Conservation (phyloP, 768 basidiomycete species). For the Psilocybe cyanescens region DNA sequence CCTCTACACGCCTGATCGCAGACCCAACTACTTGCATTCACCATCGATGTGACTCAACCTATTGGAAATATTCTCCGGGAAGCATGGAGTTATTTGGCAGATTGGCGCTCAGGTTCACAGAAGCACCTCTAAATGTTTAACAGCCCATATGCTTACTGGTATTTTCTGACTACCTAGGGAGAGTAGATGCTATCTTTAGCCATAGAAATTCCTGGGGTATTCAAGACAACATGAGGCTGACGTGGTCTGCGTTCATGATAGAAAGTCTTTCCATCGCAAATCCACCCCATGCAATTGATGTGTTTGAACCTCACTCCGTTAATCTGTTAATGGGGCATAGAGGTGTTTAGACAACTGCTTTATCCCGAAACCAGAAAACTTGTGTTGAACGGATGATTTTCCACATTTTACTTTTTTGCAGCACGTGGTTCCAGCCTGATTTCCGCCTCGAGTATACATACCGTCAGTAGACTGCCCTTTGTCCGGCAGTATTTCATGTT, state of each 20-base stretch:
- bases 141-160: not conserved
- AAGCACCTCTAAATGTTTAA: not conserved
- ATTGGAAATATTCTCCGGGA: not conserved
- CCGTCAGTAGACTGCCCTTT: not conserved
- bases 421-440: not conserved
- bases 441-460: not conserved
- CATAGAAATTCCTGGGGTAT: not conserved
- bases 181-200: not conserved
- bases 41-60: not conserved
- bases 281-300: not conserved
- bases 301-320: too few relatives aligned
- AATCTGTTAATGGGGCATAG: too few relatives aligned
- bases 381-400: not conserved
- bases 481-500: not conserved
- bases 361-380: not conserved
- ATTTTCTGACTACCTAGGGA: not conserved
- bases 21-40: not conserved
- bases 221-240: not conserved
- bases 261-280: not conserved
- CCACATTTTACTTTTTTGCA: not conserved
- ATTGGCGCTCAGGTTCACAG: slow-evolving; percentile 10
- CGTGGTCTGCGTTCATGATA: not conserved
- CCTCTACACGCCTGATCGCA: not conserved
- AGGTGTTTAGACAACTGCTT: not conserved
- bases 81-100: slow-evolving; percentile 2